These are phyloP conservation scores for Schizosaccharomyces osmophilus DNA, from an alignment of 805 yeast species.

Conservation along the genomic window DNA sequence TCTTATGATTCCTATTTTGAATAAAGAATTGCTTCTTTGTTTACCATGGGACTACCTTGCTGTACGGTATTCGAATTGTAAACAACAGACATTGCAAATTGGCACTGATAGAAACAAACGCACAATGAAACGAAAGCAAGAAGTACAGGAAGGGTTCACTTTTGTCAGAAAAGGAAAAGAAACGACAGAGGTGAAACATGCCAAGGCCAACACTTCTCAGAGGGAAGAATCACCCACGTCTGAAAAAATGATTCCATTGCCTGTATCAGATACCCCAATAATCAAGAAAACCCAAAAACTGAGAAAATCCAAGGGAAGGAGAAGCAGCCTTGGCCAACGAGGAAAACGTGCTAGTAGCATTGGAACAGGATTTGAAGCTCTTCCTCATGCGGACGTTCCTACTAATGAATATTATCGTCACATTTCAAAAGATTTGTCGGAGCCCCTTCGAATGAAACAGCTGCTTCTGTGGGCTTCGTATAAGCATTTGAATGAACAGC, in stretches of 20 bases:
- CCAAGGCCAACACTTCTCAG: neutral
- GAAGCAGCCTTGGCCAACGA: conserved; percentile 18
- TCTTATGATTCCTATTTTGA: no score
- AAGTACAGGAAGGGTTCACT: conserved; percentile 5
- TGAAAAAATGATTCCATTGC: conserved; percentile 10
- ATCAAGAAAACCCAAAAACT: conserved; percentile 16
- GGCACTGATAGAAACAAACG: no score
- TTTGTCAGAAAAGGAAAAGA: neutral
- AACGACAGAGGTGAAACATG: neutral
- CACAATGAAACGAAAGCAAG: neutral
- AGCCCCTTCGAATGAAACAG: conserved; percentile 50
- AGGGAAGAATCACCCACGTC: neutral
- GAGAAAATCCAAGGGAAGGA: conserved; percentile 10
- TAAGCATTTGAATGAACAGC: conserved; percentile 18
- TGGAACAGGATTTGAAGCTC: conserved; percentile 44
- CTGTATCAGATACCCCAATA: conserved; percentile 18
- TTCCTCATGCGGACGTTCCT: conserved; percentile 40
- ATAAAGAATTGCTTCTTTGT: no score
- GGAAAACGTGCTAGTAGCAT: conserved; percentile 54
- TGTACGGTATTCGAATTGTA: no score
- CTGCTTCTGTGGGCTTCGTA: conserved; percentile 43
- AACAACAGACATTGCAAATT: no score
- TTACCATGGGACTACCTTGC: no score
- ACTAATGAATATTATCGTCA: conserved; percentile 32
- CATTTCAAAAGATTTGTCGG: conserved; percentile 36